These are phyloP conservation scores for Hanseniaspora vineae DNA, from an alignment of 805 yeast species.

Conservation along the genomic window DNA sequence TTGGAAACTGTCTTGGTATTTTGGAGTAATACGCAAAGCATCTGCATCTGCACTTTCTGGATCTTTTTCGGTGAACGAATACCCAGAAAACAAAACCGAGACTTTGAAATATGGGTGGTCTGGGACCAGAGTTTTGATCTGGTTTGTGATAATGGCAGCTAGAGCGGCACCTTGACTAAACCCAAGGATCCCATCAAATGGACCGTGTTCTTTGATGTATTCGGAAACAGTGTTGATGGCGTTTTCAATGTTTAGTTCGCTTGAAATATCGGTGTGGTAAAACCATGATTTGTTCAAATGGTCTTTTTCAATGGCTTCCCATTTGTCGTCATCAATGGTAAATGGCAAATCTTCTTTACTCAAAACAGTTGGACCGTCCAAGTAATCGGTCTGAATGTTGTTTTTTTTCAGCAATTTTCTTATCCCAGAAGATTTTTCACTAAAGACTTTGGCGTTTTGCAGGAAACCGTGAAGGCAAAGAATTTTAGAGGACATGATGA, in stretches of 20 bases:
- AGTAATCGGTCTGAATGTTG: constrained; percentile 58
- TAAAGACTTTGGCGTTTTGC: constrained; percentile 72
- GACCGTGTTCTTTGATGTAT: constrained; percentile 53
- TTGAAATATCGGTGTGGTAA: constrained; percentile 35
- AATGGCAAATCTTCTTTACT: constrained; percentile 66
- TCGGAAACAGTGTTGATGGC: constrained; percentile 36
- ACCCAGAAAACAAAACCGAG: constrained; percentile 66
- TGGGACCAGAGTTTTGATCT: constrained; percentile 42
- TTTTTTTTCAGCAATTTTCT: constrained; percentile 57
- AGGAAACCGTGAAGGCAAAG: constrained; percentile 88
- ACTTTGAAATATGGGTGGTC: constrained; percentile 42
- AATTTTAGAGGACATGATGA: constrained; percentile 34
- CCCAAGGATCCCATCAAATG: constrained; percentile 81
- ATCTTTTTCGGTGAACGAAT: constrained; percentile 31
- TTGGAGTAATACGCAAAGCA: constrained; percentile 25
- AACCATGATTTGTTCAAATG: constrained; percentile 62
- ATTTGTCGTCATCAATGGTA: constrained; percentile 41
- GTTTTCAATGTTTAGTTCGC: constrained; percentile 37
- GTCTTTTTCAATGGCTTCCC: constrained; percentile 33
- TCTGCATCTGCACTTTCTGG: constrained; percentile 22
- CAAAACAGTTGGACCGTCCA: constrained; percentile 65
- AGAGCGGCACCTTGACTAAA: constrained; percentile 93
- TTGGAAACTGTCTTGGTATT: constrained; percentile 22
- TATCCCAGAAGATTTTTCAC: constrained; percentile 80
- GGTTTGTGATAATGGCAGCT: constrained; percentile 54